phyloP scores from a whole-genome alignment of 2,329 filamentous ascomycete species.

The Lachnellula subtilissima region DNA sequence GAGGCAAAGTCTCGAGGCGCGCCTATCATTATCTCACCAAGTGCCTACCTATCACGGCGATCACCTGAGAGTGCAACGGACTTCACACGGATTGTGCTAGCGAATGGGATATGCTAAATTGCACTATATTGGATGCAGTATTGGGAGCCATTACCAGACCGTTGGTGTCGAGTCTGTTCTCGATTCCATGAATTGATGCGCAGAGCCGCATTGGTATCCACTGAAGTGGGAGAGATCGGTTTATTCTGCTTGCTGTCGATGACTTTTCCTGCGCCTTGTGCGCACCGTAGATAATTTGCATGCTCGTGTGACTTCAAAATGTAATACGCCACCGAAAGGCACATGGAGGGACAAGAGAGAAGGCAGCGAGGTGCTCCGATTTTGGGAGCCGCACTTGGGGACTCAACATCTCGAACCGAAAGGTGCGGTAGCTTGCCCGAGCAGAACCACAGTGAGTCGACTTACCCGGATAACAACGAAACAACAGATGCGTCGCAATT shows the following conservation, averaged over 20 bases:
- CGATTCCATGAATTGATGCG: neutral
- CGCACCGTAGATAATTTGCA: conserved; percentile 27
- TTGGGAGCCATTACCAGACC: neutral
- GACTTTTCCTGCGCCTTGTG: conserved; percentile 8
- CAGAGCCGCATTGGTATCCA: neutral
- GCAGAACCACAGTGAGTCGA: neutral
- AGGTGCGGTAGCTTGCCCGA: neutral
- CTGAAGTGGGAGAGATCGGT: neutral
- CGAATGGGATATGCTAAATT: neutral
- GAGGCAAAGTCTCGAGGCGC: neutral
- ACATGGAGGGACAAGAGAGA: neutral
- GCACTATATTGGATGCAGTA: neutral
- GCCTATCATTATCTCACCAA: neutral
- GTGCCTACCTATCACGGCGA: neutral
- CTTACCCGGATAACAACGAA: neutral
- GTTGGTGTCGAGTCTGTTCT: neutral
- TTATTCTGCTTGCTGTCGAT: conserved; percentile 1
- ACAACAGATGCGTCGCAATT: no score
- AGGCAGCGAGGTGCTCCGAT: neutral
- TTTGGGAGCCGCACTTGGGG: neutral
- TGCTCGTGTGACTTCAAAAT: conserved; percentile 24
- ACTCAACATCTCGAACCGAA: neutral
- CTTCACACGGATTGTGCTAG: neutral
- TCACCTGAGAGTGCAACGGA: neutral
- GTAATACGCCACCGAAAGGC: conserved; percentile 12